Evolutionary conservation across 1,139 yeast species (phyloP), one percentile per base, ranked within the genome.

Genomic region (Suhomyces kunorum): DNA sequence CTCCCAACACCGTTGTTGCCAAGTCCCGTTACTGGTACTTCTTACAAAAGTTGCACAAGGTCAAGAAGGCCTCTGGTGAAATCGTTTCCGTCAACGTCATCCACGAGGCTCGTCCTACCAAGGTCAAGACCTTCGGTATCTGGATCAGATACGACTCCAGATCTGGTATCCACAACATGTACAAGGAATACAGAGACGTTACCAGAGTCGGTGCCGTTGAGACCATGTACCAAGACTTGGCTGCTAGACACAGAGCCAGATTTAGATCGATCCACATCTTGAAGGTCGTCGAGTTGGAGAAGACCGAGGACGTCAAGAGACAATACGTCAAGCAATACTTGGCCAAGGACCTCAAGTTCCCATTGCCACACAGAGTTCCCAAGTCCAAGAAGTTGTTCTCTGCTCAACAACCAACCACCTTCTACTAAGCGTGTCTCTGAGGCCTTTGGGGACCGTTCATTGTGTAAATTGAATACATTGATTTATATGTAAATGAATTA

Each of bases 231-330:
- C 92, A 87, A 77, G 98, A 94, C 78, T 87, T 92, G 85, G 99
- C 99, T 77, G 98, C 98, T 63, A 92, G 98, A 81, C 99, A 92
- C 95, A 89, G 98, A 86, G 94, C 98, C 70, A 89, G 99, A 83
- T 92, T 92, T 83, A 88, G 98, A 86, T 85, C 92, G 63, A 87
- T 92, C 76, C 98, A 92, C 88, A 88, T 85, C 74, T 82, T 85
- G 72, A 92, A 92, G 89, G 98, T 92, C 73, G 98, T 90, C 71
- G 98, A 92, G 81, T 83, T 92, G 68, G 96, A 85, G 77, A 90
- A 88, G 85, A 82, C 94, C 61, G 95, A 87, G 54, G 98, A 92
- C 66, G 96, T 92, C 74, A 92, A 88, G 92, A 89, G 99, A 80
- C 97, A 88, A 78, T 90, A 92, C 94, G 83, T 89, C 73, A 90